Conservation (phyloP, 805 yeast genomes). For the Saccharomycopsis malanga region DNA sequence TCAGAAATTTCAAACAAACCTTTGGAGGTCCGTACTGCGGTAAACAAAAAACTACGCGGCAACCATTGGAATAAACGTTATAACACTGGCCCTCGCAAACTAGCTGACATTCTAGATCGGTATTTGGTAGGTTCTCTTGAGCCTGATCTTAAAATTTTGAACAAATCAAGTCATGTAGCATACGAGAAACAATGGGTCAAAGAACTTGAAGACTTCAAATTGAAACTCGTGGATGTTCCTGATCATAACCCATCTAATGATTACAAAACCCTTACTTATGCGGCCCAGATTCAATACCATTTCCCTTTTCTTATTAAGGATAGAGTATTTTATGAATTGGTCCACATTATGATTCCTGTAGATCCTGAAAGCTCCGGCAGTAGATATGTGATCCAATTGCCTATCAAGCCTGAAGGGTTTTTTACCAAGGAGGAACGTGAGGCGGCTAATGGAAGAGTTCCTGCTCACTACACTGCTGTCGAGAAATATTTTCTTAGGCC, state of each 20-base stretch:
- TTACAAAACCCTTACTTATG: neutral
- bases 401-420: conserved; percentile 4
- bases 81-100: too few relatives aligned
- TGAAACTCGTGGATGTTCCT: neutral
- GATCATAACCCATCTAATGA: neutral
- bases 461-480: conserved; percentile 4
- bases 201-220: neutral
- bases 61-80: neutral
- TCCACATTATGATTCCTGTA: neutral
- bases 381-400: conserved; percentile 7
- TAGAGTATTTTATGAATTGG: conserved; percentile 6
- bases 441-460: neutral
- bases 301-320: conserved; percentile 4
- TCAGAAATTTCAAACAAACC: neutral
- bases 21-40: neutral
- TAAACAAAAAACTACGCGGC: neutral
- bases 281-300: conserved; percentile 5
- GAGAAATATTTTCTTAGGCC: too few relatives aligned
- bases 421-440: neutral
- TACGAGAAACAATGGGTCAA: conserved; percentile 1
- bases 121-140: neutral
- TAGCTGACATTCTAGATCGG: too few relatives aligned
- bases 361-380: neutral
- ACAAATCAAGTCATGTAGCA: neutral
- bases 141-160: neutral